phyloP scores from a whole-genome alignment of 73 alveolate species.

The Tetrahymena malaccensis region DNA sequence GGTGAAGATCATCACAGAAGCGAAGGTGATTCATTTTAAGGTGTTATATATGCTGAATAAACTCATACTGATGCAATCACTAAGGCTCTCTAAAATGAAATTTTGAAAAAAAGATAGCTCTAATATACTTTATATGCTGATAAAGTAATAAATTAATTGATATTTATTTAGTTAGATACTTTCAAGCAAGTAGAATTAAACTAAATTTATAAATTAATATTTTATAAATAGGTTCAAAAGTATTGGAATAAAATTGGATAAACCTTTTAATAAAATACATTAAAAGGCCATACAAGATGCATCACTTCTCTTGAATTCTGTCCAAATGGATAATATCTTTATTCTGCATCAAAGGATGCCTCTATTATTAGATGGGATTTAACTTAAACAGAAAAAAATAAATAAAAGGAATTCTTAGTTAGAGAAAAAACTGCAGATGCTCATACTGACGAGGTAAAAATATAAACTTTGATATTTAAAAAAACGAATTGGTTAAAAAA shows the following conservation, averaged over 20 bases:
- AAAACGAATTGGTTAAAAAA: no score
- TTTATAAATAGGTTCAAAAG: neutral
- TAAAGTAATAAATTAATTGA: slow-evolving; percentile 3
- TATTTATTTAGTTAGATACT: neutral
- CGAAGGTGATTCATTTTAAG: neutral
- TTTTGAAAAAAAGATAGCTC: slow-evolving; percentile 1
- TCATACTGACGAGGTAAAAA: neutral
- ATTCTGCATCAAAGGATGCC: slow-evolving; percentile 35
- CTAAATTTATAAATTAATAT: neutral
- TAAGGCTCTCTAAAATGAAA: slow-evolving; percentile 1
- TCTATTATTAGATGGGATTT: slow-evolving; percentile 24
- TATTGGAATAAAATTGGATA: slow-evolving; percentile 12
- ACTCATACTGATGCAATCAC: neutral
- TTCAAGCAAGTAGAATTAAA: neutral
- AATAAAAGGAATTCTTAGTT: slow-evolving; percentile 12
- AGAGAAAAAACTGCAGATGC: slow-evolving; percentile 11
- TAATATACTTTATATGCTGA: slow-evolving; percentile 17
- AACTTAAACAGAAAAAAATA: neutral
- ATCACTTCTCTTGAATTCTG: slow-evolving; percentile 22
- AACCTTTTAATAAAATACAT: neutral
- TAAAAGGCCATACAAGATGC: slow-evolving; percentile 30
- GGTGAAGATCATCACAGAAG: neutral
- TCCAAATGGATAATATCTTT: slow-evolving; percentile 3
- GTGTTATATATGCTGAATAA: neutral
- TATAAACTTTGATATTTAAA: no score